Percentiles rank a stretch among this genome's conserved stretches.
These are phyloP conservation scores for Aspergillus egyptiacus DNA, from an alignment of 495 filamentous ascomycete genomes.

Conservation along the genomic window DNA sequence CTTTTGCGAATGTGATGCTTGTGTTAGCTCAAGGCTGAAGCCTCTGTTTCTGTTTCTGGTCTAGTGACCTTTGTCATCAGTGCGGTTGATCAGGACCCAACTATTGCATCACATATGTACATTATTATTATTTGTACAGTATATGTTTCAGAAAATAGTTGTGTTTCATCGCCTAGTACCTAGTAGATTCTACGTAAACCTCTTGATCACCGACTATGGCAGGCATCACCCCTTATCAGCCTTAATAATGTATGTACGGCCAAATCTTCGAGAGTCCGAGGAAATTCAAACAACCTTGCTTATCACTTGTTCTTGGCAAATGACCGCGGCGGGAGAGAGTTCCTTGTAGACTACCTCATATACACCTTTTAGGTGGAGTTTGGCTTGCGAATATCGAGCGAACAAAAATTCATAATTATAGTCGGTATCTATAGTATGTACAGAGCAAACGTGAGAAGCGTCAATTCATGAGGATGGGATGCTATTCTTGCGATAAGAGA, in stretches of 20 bases:
- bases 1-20: constrained; percentile 15
- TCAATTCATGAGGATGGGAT: constrained; percentile 30
- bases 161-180: too few relatives aligned
- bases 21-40: constrained; percentile 24
- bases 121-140: not conserved
- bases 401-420: constrained; percentile 19
- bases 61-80: constrained; percentile 32
- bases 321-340: too few relatives aligned
- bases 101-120: constrained; percentile 1
- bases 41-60: constrained; percentile 26
- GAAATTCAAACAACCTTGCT: not conserved
- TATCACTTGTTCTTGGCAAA: not conserved
- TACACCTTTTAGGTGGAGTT: not conserved
- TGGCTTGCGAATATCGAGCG: not conserved
- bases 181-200: too few relatives aligned
- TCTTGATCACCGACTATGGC: too few relatives aligned
- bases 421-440: constrained; percentile 31
- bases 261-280: too few relatives aligned
- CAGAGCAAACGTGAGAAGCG: constrained; percentile 11
- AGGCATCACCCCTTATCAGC: too few relatives aligned
- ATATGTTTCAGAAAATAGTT: too few relatives aligned
- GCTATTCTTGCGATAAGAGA: constrained; percentile 85
- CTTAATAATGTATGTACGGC: too few relatives aligned
- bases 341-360: not conserved
- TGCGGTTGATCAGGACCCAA: not conserved